Evolutionary conservation across 306 rosid species (phyloP).

Genomic region (Cucumis cinereus): DNA sequence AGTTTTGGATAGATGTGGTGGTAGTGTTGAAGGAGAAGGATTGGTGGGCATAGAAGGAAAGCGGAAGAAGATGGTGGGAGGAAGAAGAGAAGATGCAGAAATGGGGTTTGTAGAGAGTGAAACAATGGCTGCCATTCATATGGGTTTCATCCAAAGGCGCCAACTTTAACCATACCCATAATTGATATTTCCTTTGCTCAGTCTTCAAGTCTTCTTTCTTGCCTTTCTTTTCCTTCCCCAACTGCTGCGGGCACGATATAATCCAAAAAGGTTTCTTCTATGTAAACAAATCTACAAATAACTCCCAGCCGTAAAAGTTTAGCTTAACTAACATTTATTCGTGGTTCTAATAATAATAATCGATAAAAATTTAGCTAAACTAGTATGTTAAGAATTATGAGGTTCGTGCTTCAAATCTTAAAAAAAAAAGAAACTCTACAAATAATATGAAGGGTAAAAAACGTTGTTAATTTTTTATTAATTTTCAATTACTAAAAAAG

Average conservation of each 20-base stretch:
- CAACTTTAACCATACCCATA: background rate
- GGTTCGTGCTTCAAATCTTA: no score
- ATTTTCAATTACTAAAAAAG: no score
- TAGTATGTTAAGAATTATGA: no score
- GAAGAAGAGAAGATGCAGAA: constrained; percentile 11
- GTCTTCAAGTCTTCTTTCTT: background rate
- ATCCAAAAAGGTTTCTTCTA: no score
- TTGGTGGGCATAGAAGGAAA: background rate
- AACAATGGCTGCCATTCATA: constrained; percentile 1
- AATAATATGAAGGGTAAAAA: background rate
- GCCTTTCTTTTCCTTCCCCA: background rate
- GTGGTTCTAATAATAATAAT: no score
- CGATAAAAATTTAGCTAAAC: no score
- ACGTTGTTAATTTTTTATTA: no score
- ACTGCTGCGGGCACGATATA: background rate
- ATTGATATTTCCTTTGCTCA: background rate
- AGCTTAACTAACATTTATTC: no score
- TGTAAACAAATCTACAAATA: no score
- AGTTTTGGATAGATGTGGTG: background rate
- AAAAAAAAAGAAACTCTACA: background rate
- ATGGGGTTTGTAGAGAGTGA: background rate
- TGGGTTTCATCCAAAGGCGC: constrained; percentile 9
- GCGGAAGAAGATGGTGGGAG: constrained; percentile 1
- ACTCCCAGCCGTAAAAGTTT: no score
- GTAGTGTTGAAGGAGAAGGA: background rate